Evolutionary conservation across 192 early-diverging fungal species (phyloP), one percentile per base, ranked within the genome.

Genomic region (Entomortierella lignicola): DNA sequence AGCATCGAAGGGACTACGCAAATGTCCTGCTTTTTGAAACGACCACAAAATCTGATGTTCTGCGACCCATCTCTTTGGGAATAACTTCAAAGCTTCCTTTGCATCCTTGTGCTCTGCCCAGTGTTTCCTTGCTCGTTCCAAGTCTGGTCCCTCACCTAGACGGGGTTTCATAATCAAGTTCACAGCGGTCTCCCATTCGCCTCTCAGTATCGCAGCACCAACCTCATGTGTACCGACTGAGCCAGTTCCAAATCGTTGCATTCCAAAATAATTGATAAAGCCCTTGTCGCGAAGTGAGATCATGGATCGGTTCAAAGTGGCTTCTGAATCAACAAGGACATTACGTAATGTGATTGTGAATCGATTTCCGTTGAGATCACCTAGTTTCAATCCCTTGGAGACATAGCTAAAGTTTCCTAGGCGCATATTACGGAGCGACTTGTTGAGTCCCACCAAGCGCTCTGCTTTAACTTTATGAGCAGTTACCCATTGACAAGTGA

Each of bases 201-300:
- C 86, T 56, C 88, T 80, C 32, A 99, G 79, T 63, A 97, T 84
- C 0, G 89, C 86, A 1, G 90, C 80, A 6, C 98, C 98, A 25
- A 96, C 86, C 20, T 88, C 80, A 72, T 96, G 92, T 13, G 97
- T 97, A 1, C 90, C 80, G 25, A 96, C 83, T 17, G 89, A 85
- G 26, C 91, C 84, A 6, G 95, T 96, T 30, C 98, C 98, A 71
- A 99, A 99, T 20, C 98, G 89, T 83, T 99, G 98, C 96, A 98
- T 94, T 2, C 80, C 98, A 84, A 88, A 99, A 85, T 98, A 99
- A 85, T 99, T 99, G 71, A 98, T 88, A 66, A 98, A 99, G 2
- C 98, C 98, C 44, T 85, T 79, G 23, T 88, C 67, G 27, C 85
- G 75, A 21, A 98, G 81, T 18, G 92, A 91, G 4, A 72, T 70